Base-by-base conservation (phyloP, 495 filamentous ascomycete genomes). In the Penicillium angulare region DNA sequence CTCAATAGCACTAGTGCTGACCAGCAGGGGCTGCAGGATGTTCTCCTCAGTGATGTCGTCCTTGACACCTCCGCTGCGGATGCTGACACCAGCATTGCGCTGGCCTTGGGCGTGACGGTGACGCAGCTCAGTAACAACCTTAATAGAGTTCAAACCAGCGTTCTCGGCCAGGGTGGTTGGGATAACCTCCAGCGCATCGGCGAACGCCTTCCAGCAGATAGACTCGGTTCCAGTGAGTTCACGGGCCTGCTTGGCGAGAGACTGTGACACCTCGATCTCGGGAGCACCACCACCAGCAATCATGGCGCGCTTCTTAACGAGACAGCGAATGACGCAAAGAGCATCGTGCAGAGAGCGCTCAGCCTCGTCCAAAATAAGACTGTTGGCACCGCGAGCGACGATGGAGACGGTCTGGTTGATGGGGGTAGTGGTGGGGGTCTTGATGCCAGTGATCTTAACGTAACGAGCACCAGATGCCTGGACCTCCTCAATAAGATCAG, bases 151-250 rank as follows among this genome's bases (percentile, higher is more conserved):
- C 48, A 98, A 79, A 27, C 93, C 93, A 0, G 93, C 93, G 58
- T 98, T 98, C 76, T 98, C 93, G 2, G 93, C 93, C 36, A 98
- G 81, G 2, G 93, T 98, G 18, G 92, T 96, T 13, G 93, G 93
- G 49, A 97, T 90, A 7, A 98, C 89, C 75, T 98, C 93, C 79
- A 98, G 87, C 22, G 93, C 93, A 55, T 97, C 95, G 7, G 93
- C 93, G 56, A 98, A 98, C 8, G 91, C 92, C 69, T 96, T 96
- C 87, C 88, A 98, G 80, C 93, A 98, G 62, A 98, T 96, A 24
- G 89, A 83, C 65, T 98, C 93, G 16, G 93, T 97, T 44, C 95
- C 95, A 0, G 82, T 84, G 26, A 96, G 79, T 36, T 81, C 81
- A 58, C 89, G 86, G n/a, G 91, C 82, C 60, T 88, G 85, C 71